Evolutionary conservation across 1,139 yeast genomes (phyloP), one percentile per base, ranked within the genome.

Genomic region (Saccharomyces pastorianus): DNA sequence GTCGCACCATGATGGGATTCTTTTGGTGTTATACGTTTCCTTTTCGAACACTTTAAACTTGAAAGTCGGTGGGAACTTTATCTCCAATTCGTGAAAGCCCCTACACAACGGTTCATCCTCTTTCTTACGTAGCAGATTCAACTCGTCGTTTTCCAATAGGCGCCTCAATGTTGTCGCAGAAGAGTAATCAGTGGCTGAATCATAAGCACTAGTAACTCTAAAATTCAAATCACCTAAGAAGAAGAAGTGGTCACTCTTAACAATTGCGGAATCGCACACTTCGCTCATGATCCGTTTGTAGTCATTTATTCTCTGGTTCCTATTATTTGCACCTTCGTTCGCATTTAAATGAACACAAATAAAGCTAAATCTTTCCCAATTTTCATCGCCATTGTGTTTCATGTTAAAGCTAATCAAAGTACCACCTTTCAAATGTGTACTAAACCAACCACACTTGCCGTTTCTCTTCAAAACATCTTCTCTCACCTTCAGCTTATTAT

Each of bases 1-100:
- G 66, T 90, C 97, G 68, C 96, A 89, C 96, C 96, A 90, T 3
- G 96, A 85, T 0, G 96, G 95, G 1, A 76, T 74, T 55, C 96
- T 72, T 59, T 82, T 84, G 4, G 69, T 52, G 59, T 81, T 79
- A 67, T 80, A 86, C 8, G 47, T 53, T 25, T 57, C 52, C 1
- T 52, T 31, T 13, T 64, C 53, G 17, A 80, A 79, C 3, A 76
- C 57, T 51, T 71, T 68, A 65, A 74, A 87, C 70, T 90, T 90
- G 73, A 86, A 90, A 0, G 95, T 87, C 8, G 96, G 96, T 25
- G 74, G 74, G 67, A 90, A 90, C 0, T 64, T 64, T 13, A 90
- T 76, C 17, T 72, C 68, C 0, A 83, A 77, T 69, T 90, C 97
- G 1, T 74, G 67, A 61, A 89, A 84, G 0, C 88, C 88, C 56